Conservation (phyloP, 1,284 basidiomycete species). For the Puccinia polysora region DNA sequence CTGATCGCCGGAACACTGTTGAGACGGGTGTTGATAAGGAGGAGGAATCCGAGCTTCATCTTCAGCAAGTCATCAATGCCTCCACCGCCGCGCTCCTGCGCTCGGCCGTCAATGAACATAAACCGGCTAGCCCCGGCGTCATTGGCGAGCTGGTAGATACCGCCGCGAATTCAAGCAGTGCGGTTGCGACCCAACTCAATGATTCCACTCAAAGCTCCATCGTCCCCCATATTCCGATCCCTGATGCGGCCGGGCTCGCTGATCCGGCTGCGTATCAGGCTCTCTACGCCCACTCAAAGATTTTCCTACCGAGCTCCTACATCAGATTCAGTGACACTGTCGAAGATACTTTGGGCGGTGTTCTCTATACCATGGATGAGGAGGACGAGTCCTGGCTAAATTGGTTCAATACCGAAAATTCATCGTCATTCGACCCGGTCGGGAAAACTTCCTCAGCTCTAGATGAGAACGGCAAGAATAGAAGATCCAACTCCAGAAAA, state of each 20-base stretch:
- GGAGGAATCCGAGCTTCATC: constrained; percentile 48
- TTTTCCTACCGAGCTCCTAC: constrained; percentile 60
- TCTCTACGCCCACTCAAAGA: constrained; percentile 58
- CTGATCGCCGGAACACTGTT: constrained; percentile 45
- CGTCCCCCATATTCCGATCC: constrained; percentile 72
- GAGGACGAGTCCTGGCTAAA: constrained; percentile 91
- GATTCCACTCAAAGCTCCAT: not conserved
- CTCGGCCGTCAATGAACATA: constrained; percentile 18
- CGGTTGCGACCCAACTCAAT: not conserved
- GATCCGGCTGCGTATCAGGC: constrained; percentile 63
- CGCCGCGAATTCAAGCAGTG: not conserved
- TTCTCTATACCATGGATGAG: constrained; percentile 91
- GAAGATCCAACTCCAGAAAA: constrained; percentile 63
- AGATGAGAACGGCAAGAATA: constrained; percentile 57
- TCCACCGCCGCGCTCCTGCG: constrained; percentile 35
- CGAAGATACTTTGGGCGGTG: constrained; percentile 70
- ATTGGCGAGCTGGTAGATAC: constrained; percentile 15
- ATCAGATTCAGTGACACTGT: constrained; percentile 80
- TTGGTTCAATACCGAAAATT: constrained; percentile 79
- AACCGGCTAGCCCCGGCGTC: constrained; percentile 25
- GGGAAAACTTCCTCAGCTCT: constrained; percentile 59
- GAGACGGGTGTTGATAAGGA: constrained; percentile 53
- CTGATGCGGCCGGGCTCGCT: constrained; percentile 77
- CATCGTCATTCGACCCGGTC: constrained; percentile 68
- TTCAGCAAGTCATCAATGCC: constrained; percentile 41